A percentile compares a stretch with the other conserved stretches of the same genome.
Conservation (phyloP, 2,329 filamentous ascomycete species). For the Alternaria novae-zelandiae region DNA sequence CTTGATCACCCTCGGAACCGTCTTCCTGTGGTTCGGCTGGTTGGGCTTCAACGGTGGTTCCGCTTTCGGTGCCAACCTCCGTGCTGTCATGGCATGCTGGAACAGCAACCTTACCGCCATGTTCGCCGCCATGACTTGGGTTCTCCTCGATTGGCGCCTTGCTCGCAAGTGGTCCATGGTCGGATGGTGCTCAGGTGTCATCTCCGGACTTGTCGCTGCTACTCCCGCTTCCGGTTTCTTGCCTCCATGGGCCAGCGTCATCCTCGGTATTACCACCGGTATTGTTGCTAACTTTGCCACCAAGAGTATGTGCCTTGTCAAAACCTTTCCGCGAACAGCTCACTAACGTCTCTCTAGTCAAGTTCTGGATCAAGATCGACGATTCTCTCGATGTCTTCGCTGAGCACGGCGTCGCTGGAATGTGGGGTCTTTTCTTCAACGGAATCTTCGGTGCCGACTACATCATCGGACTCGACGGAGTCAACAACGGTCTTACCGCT, state of each 20-base stretch:
- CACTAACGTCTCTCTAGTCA: constrained; percentile 56
- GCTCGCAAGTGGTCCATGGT: constrained; percentile 95
- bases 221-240: constrained; percentile 85
- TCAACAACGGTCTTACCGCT: constrained; percentile 66
- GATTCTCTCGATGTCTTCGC: constrained; percentile 91
- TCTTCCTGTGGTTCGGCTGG: constrained; percentile 99
- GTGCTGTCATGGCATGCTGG: constrained; percentile 96
- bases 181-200: constrained; percentile 88
- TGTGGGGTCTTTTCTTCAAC: constrained; percentile 79
- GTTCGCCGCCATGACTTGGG: constrained; percentile 92
- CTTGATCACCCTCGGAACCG: constrained; percentile 91
- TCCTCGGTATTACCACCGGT: constrained; percentile 67
- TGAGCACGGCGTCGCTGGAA: constrained; percentile 84
- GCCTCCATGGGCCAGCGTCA: constrained; percentile 67
- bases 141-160: constrained; percentile 91
- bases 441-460: constrained; percentile 77
- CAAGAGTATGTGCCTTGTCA: constrained; percentile 69
- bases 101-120: constrained; percentile 94
- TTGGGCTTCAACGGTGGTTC: constrained; percentile 98
- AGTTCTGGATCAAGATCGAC: constrained; percentile 79
- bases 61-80: constrained; percentile 89
- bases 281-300: constrained; percentile 83
- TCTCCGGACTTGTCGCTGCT: constrained; percentile 86
- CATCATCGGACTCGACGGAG: constrained; percentile 76
- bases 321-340: background rate